Base-by-base conservation (phyloP, 2,329 filamentous ascomycete genomes). In the Trichoderma harzianum region DNA sequence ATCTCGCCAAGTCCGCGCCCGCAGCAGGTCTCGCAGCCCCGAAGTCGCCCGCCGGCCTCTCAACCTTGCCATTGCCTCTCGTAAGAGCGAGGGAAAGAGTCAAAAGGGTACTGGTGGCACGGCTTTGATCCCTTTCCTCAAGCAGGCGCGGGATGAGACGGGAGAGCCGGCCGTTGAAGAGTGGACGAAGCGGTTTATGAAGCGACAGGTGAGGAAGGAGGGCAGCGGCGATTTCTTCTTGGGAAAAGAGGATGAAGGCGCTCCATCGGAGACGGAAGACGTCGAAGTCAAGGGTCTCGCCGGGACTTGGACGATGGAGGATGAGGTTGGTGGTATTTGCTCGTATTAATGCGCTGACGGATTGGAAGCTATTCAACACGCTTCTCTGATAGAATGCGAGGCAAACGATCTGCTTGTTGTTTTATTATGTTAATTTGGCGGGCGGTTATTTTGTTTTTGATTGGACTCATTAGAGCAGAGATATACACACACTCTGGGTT, bases 101-200 rank as follows among this genome's bases (percentile, higher is more conserved):
- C 87, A 97, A 32, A 93, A 92, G 58, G 96, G 96, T 2, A 99
- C 96, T 0, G 96, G 96, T 16, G 96, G 96, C 18, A 98, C 96
- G 0, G 93, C 95, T 0, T 84, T 99, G 71, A 98, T 99, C 70
- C 93, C 95, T 0, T 99, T 99, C 82, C 85, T 99, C 73, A 98
- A 98, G 82, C 96, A 99, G 82, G 96, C 96, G 5, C 88, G 96
- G 32, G 95, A 99, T 78, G 96, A 99, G 85, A 99, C 96, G 0
- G 93, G 93, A 18, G 95, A 98, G 81, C 94, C 94, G 1, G 94
- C 95, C 1, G 91, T 98, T 47, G 87, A 89, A 76, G 83, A 85
- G 66, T 91, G 89, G 90, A 86, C 88, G 0, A 84, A 80, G 74
- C 81, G 83, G 21, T 89, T 89, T 76, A 88, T 90, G 86, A 87